Evolutionary conservation across 192 early-diverging fungal genomes (phyloP).

Genomic region (Linnemannia elongata): DNA sequence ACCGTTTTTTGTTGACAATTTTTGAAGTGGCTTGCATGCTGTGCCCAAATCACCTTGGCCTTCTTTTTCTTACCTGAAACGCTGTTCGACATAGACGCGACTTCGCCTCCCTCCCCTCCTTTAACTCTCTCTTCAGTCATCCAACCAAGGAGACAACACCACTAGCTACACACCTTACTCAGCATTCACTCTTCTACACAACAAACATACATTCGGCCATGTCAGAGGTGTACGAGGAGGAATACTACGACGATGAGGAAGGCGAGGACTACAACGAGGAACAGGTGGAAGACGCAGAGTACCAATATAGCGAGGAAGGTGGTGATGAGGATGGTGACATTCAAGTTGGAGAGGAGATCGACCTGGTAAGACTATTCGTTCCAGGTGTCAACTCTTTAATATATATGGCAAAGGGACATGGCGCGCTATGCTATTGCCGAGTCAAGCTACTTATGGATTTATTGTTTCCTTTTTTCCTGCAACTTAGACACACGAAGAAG

Average conservation of each 20-base stretch:
- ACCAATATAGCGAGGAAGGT: conserved; percentile 4
- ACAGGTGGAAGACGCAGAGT: conserved; percentile 8
- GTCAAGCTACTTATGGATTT: not conserved
- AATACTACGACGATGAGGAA: conserved; percentile 10
- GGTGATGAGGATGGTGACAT: conserved; percentile 8
- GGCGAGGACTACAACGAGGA: conserved; percentile 23
- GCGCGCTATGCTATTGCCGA: not conserved
- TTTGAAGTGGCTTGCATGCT: conserved; percentile 28
- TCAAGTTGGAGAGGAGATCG: conserved; percentile 40
- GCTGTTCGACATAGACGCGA: not conserved
- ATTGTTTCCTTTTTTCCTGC: too few species aligned
- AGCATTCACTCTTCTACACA: not conserved
- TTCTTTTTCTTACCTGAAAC: not conserved
- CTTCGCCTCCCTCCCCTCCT: not conserved
- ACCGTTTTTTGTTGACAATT: conserved; percentile 26
- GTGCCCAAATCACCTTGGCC: not conserved
- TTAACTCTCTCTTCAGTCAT: not conserved
- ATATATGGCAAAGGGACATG: not conserved
- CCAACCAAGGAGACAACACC: not conserved
- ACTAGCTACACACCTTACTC: not conserved
- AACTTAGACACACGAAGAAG: conserved; percentile 51
- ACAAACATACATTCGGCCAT: not conserved
- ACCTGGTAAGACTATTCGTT: conserved; percentile 13
- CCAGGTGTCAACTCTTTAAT: not conserved
- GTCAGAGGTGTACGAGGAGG: conserved; percentile 5